Percentiles rank a stretch among this genome's conserved stretches.
phyloP scores from a whole-genome alignment of 345 rosid genomes.

The Eutrema japonicum region DNA sequence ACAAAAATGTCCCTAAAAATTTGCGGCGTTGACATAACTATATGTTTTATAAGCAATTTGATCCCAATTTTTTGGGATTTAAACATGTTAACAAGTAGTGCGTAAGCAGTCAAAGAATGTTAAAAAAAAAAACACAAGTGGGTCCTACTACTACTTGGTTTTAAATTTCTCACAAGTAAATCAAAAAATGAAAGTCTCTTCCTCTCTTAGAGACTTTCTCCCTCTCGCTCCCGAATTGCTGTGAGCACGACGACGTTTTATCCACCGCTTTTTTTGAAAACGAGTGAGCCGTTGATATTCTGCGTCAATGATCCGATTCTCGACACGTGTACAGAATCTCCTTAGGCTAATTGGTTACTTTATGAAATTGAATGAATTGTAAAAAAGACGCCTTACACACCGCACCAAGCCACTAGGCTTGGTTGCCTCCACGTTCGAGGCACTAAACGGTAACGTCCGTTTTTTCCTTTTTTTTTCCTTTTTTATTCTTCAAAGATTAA shows the following conservation, averaged over 20 bases:
- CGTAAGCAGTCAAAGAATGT: slow-evolving; percentile 10
- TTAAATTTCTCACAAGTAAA: not conserved
- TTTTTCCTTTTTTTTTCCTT: not conserved
- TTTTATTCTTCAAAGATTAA: slow-evolving; percentile 3
- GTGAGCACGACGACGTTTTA: slow-evolving; percentile 6
- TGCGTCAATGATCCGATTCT: not conserved
- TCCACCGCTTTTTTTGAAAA: not conserved
- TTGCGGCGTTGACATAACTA: slow-evolving; percentile 29
- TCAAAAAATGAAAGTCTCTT: not conserved
- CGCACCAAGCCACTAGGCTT: slow-evolving; percentile 29
- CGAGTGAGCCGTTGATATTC: slow-evolving; percentile 15
- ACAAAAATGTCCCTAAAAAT: slow-evolving; percentile 15
- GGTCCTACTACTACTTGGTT: not conserved
- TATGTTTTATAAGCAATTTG: slow-evolving; percentile 8
- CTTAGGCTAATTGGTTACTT: slow-evolving; percentile 31
- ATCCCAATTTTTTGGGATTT: not conserved
- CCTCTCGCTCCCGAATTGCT: not conserved
- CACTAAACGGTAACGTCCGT: slow-evolving; percentile 35
- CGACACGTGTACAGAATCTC: slow-evolving; percentile 15
- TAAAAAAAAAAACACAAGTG: not conserved
- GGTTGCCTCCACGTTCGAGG: slow-evolving; percentile 40
- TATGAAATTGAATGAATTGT: not conserved
- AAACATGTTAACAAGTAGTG: not conserved
- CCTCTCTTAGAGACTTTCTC: not conserved
- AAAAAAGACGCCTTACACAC: not conserved